Base-by-base conservation (phyloP, 164 flowering plant species). In the Vitis rotundifolia region DNA sequence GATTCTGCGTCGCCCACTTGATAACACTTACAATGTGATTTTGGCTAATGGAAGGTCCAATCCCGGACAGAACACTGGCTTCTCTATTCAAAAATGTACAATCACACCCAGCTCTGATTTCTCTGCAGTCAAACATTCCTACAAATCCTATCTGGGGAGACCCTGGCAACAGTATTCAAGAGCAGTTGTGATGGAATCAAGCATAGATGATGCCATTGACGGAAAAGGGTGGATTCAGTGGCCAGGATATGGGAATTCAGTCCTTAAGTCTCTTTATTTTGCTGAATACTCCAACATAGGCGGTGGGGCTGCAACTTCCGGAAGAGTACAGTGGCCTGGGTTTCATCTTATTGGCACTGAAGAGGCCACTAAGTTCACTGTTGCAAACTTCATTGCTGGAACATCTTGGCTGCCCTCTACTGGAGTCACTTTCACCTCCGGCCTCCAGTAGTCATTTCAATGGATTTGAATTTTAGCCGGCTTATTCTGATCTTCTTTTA, bases 151-250 rank as follows among this genome's bases (percentile, higher is more conserved):
- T 58, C 73, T 86, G 1, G 89, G 89, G 6, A 70, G 89, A 55
- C 87, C 89, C 5, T 86, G 89, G 87, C 84, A 77, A 50, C 19
- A 66, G 54, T 86, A 84, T 51, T 77, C 88, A 2, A 81, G 90
- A 48, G 16, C 88, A 1, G 80, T 84, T 11, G 73, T 87, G 61
- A 83, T 87, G 85, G 64, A 80, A 49, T 70, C 86, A 1, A 64
- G 18, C 66, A 80, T 87, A 1, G 87, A 83, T 16, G 86, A 78
- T 16, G 29, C 63, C 1, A 77, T 87, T 29, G 28, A 61, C 0
- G 61, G 81, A 0, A 66, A 74, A 56, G 88, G 90, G 0, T 87
- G 88, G 88, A 9, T 75, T 14, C 79, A 76, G 68, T 86, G 87
- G 88, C 48, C 73, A 1, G 79, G 81, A 2, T 29, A 50, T 0